A percentile compares a stretch with the other conserved stretches of the same genome.
Conservation (phyloP, 257 asterid genomes). For the Paraleonurus japonicus region DNA sequence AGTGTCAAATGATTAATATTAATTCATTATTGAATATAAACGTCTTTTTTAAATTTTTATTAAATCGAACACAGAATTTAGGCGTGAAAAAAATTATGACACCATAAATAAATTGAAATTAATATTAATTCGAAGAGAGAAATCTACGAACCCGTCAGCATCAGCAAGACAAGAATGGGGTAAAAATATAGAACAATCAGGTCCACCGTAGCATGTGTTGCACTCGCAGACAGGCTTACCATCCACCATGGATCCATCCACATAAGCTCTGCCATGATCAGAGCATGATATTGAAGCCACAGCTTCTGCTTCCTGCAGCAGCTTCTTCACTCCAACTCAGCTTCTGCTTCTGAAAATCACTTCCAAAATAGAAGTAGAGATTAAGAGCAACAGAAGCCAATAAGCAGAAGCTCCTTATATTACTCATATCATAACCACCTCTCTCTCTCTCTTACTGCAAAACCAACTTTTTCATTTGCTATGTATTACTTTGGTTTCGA, state of each 20-base stretch:
- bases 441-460: background rate
- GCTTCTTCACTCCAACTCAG: slow-evolving; percentile 59
- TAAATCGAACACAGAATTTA: no score
- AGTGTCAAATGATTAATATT: no score
- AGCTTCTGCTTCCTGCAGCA: slow-evolving; percentile 64
- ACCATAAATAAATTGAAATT: no score
- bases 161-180: slow-evolving; percentile 33
- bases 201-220: slow-evolving; percentile 52
- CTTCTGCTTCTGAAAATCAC: slow-evolving; percentile 26
- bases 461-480: background rate
- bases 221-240: slow-evolving; percentile 67
- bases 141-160: background rate
- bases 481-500: no score
- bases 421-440: slow-evolving; percentile 21
- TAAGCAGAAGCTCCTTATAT: slow-evolving; percentile 22
- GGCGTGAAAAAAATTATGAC: no score
- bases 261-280: slow-evolving; percentile 62
- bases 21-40: no score
- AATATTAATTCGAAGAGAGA: background rate
- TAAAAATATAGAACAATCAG: slow-evolving; percentile 43
- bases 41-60: no score
- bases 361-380: slow-evolving; percentile 37
- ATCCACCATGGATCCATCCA: slow-evolving; percentile 47
- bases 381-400: slow-evolving; percentile 38
- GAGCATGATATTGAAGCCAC: slow-evolving; percentile 51